Evolutionary conservation across 805 yeast species (phyloP).

Genomic region (Ogataea siamensis): DNA sequence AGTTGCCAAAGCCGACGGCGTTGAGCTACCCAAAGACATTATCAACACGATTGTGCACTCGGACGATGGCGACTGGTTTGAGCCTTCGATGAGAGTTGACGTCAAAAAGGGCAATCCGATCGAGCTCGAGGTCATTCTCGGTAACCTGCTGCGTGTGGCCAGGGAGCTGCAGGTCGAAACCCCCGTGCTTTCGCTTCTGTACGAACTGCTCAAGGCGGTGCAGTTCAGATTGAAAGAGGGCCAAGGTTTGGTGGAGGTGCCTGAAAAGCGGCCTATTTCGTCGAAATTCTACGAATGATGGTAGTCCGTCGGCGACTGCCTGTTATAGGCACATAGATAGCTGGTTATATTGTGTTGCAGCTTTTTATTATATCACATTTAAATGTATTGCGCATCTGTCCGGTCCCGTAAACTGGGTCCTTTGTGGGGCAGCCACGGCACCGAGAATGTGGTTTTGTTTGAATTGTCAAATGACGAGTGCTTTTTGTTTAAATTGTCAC

Average conservation of each 20-base stretch:
- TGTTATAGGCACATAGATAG: too few relatives aligned
- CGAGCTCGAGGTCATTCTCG: conserved; percentile 70
- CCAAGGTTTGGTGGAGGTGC: conserved; percentile 44
- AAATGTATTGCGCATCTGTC: too few relatives aligned
- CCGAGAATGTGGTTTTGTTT: too few relatives aligned
- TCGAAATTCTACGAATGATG: conserved; percentile 15
- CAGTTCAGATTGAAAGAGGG: conserved; percentile 63
- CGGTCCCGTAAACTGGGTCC: too few relatives aligned
- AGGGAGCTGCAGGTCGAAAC: conserved; percentile 46
- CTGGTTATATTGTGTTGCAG: too few relatives aligned
- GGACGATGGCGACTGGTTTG: conserved; percentile 56
- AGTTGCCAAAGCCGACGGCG: conserved; percentile 70
- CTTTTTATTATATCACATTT: too few relatives aligned
- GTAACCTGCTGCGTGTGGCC: conserved; percentile 58
- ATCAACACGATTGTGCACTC: conserved; percentile 51
- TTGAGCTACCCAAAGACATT: conserved; percentile 45
- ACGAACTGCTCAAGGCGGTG: conserved; percentile 54
- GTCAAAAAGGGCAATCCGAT: conserved; percentile 58
- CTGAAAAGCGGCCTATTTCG: conserved; percentile 39
- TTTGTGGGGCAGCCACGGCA: too few relatives aligned
- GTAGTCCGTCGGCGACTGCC: too few relatives aligned
- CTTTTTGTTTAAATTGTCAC: too few relatives aligned
- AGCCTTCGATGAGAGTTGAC: conserved; percentile 74
- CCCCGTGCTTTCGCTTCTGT: conserved; percentile 59
- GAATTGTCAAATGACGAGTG: too few relatives aligned